Evolutionary conservation across 768 basidiomycete genomes (phyloP).

Genomic region (Collybia mongolica): DNA sequence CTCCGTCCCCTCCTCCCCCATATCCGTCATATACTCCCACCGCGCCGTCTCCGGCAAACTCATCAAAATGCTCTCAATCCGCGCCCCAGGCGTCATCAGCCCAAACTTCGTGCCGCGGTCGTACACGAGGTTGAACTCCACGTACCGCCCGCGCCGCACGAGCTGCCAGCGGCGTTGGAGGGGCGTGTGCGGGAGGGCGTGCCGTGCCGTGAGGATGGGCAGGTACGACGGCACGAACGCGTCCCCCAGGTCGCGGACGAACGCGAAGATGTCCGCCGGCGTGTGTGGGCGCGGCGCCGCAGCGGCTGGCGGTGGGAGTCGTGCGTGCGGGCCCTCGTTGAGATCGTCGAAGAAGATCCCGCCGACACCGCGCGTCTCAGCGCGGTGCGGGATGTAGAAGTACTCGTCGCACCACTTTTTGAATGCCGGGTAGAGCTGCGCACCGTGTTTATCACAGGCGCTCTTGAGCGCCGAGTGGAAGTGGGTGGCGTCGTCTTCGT

Average conservation of each 20-base stretch:
- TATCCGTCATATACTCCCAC: slow-evolving; percentile 87
- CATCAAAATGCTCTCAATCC: slow-evolving; percentile 91
- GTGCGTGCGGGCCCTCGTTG: slow-evolving; percentile 59
- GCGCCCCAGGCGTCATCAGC: slow-evolving; percentile 77
- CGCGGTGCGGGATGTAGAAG: slow-evolving; percentile 88
- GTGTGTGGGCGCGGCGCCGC: slow-evolving; percentile 46
- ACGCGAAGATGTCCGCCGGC: slow-evolving; percentile 71
- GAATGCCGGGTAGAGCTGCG: slow-evolving; percentile 70
- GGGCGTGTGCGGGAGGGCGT: slow-evolving; percentile 55
- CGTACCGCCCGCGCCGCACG: slow-evolving; percentile 86
- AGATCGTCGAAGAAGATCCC: slow-evolving; percentile 98
- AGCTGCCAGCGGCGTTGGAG: slow-evolving; percentile 89
- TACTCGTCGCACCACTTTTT: slow-evolving; percentile 99
- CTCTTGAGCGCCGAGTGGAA: slow-evolving; percentile 80
- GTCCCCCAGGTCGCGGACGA: slow-evolving; percentile 69
- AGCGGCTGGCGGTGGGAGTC: slow-evolving; percentile 43
- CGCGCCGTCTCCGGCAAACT: slow-evolving; percentile 83
- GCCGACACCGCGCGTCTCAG: slow-evolving; percentile 85
- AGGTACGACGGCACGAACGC: slow-evolving; percentile 90
- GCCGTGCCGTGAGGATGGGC: slow-evolving; percentile 72
- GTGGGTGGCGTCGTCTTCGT: slow-evolving; percentile 80
- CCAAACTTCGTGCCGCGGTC: slow-evolving; percentile 91
- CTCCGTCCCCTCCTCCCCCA: slow-evolving; percentile 63
- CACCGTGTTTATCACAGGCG: slow-evolving; percentile 74
- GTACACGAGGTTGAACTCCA: slow-evolving; percentile 90